Percentiles rank a stretch among this genome's conserved stretches.
Evolutionary conservation across 208 protist species (phyloP).

Genomic region (Leishmania aethiopica): DNA sequence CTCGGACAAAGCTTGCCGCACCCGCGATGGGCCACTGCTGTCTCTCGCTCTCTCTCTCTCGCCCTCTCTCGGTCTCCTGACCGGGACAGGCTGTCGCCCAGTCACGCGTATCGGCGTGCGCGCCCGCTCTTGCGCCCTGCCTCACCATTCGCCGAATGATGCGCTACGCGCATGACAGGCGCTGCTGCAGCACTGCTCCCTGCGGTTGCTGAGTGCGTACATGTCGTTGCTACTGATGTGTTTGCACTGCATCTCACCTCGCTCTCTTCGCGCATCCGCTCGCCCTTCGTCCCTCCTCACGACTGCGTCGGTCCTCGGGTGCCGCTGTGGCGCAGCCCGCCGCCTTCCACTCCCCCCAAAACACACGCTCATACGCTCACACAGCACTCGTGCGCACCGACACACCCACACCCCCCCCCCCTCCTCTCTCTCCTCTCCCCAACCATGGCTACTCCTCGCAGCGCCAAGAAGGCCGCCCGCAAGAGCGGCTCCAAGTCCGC

Average conservation of each 20-base stretch:
- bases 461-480: too few species aligned
- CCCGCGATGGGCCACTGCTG: not conserved
- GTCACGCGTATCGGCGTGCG: not conserved
- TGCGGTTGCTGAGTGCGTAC: not conserved
- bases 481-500: too few species aligned
- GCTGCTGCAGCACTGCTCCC: not conserved
- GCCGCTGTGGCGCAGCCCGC: not conserved
- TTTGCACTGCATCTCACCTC: not conserved
- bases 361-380: not conserved
- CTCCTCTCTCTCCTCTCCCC: not conserved
- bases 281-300: not conserved
- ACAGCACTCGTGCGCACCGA: not conserved
- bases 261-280: too few species aligned
- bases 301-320: not conserved
- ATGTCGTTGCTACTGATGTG: not conserved
- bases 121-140: not conserved
- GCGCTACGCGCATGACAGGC: not conserved
- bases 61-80: too few species aligned
- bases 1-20: not conserved
- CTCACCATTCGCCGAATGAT: not conserved
- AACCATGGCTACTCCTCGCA: conserved; percentile 78
- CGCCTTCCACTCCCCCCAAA: not conserved
- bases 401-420: not conserved
- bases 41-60: not conserved
- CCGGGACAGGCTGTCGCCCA: not conserved